Conservation (phyloP, 1,139 yeast genomes). For the Pichia norvegensis region DNA sequence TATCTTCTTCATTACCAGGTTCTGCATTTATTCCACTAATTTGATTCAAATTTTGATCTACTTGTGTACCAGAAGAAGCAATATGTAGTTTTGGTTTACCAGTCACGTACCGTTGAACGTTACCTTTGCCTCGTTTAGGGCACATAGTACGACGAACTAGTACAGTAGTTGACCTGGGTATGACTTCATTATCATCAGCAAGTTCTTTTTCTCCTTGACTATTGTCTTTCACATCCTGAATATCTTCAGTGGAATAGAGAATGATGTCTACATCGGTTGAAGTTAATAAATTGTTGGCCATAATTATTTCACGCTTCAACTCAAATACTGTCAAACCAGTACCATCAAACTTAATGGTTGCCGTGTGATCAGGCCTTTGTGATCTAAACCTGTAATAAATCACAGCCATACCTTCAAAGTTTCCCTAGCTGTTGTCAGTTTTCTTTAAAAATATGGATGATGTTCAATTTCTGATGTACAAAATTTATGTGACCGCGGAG, state of each 20-base stretch:
- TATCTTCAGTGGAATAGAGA: conserved; percentile 69
- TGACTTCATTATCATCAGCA: conserved; percentile 72
- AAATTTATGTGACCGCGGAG: too few relatives aligned
- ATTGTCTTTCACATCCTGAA: conserved; percentile 6
- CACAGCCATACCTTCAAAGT: conserved; percentile 48
- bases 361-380: conserved; percentile 56
- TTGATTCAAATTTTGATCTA: conserved; percentile 13
- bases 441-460: too few relatives aligned
- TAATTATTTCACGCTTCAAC: conserved; percentile 79
- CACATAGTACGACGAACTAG: conserved; percentile 78
- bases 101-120: conserved; percentile 73
- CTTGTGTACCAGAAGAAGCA: conserved; percentile 22
- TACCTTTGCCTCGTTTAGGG: conserved; percentile 49
- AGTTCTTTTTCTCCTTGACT: conserved; percentile 62
- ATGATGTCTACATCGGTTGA: conserved; percentile 79
- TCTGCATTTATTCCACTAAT: conserved; percentile 9
- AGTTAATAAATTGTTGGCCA: conserved; percentile 71
- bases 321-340: conserved; percentile 95
- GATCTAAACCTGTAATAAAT: conserved; percentile 84
- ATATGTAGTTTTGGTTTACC: conserved; percentile 55
- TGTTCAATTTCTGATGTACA: too few relatives aligned
- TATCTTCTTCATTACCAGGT: conserved; percentile 66
- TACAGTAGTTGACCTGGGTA: conserved; percentile 82
- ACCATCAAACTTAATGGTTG: conserved; percentile 85
- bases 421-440: not conserved